Percentiles rank a stretch among this genome's conserved stretches.
Conservation (phyloP, 345 rosid species). For the Xanthoceras sorbifolium region DNA sequence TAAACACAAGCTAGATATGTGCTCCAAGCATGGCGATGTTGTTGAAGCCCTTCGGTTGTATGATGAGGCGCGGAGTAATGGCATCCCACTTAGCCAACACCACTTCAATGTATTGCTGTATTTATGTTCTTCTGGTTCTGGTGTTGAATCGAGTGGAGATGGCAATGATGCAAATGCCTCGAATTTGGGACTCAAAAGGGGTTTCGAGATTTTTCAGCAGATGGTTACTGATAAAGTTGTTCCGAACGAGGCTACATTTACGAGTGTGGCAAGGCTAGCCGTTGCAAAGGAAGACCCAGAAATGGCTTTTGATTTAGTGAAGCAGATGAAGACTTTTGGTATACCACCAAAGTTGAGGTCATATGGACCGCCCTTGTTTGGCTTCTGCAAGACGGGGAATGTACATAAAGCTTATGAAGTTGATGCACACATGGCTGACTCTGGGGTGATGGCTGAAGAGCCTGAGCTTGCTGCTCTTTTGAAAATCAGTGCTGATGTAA, state of each 20-base stretch:
- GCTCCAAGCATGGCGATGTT: conserved; percentile 63
- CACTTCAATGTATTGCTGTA: conserved; percentile 81
- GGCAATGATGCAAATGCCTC: conserved; percentile 25
- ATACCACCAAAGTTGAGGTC: conserved; percentile 81
- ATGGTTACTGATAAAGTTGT: conserved; percentile 66
- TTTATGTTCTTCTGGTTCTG: conserved; percentile 49
- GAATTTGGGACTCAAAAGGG: conserved; percentile 53
- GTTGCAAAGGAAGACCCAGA: conserved; percentile 77
- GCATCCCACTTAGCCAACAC: conserved; percentile 49
- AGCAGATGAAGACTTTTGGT: conserved; percentile 70
- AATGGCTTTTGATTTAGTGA: conserved; percentile 86
- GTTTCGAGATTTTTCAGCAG: conserved; percentile 76
- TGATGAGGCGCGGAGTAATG: conserved; percentile 65
- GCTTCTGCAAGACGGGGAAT: conserved; percentile 64
- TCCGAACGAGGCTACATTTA: conserved; percentile 92
- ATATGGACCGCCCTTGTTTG: conserved; percentile 82
- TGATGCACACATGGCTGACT: conserved; percentile 76
- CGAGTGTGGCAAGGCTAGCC: conserved; percentile 77
- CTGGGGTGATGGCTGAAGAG: conserved; percentile 74
- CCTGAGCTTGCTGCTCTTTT: conserved; percentile 84
- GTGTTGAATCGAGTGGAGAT: conserved; percentile 30
- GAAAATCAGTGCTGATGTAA: conserved; percentile 56
- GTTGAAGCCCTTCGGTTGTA: conserved; percentile 77
- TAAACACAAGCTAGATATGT: conserved; percentile 57
- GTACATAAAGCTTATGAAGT: conserved; percentile 80